Conservation (phyloP, 305 asterid genomes). For the Solanum hybrid region DNA sequence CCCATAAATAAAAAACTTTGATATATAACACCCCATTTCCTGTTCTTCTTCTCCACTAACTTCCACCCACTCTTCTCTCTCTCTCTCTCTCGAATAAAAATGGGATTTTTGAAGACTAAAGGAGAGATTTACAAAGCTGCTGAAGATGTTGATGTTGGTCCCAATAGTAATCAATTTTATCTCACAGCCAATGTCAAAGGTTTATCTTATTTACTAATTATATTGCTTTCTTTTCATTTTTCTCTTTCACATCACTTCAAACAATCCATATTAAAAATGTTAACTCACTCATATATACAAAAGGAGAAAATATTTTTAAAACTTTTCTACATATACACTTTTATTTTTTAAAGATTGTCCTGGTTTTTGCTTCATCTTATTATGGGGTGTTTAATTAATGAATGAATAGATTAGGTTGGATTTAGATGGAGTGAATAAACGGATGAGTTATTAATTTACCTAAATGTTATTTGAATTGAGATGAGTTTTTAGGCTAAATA, state of each 20-base stretch:
- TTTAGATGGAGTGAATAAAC: not conserved
- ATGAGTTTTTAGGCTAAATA: not conserved
- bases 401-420: not conserved
- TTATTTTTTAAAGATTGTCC: not conserved
- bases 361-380: not conserved
- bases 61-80: not conserved
- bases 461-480: not conserved
- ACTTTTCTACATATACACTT: not conserved
- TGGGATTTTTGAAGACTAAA: slow-evolving; percentile 49
- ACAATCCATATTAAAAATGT: not conserved
- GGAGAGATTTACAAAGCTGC: slow-evolving; percentile 55
- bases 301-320: not conserved
- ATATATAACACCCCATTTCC: not conserved
- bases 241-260: not conserved
- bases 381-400: not conserved
- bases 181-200: slow-evolving; percentile 77
- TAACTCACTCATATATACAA: not conserved
- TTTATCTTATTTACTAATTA: not conserved
- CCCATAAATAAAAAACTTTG: not conserved
- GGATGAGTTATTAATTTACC: not conserved
- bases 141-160: slow-evolving; percentile 60
- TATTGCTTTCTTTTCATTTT: not conserved
- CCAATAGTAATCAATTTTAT: slow-evolving; percentile 49
- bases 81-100: not conserved
- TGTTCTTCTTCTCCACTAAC: not conserved